Evolutionary conservation across 148 eudicot genomes (phyloP).

Genomic region (Silene latifolia): DNA sequence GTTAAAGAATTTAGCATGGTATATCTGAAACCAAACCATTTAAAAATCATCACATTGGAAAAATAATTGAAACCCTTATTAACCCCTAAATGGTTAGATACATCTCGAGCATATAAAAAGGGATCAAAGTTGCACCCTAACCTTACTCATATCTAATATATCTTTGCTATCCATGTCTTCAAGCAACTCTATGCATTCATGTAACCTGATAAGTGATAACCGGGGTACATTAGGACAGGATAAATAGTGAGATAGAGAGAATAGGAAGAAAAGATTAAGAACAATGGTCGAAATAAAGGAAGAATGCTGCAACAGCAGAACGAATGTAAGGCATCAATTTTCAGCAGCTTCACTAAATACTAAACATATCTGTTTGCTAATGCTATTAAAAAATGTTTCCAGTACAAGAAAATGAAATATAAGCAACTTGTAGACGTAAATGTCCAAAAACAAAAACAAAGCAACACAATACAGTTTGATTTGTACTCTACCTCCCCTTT

Average conservation of each 20-base stretch:
- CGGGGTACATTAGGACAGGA: constrained; percentile 3
- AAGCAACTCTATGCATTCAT: constrained; percentile 73
- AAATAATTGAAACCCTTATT: neutral
- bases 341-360: neutral
- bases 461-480: constrained; percentile 3
- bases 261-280: constrained; percentile 4
- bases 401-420: neutral
- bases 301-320: constrained; percentile 4
- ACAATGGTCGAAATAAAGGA: constrained; percentile 3
- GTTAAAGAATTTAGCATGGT: constrained; percentile 68
- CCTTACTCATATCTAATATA: constrained; percentile 82
- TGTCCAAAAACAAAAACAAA: constrained; percentile 10
- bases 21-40: constrained; percentile 51
- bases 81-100: constrained; percentile 2
- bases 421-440: neutral
- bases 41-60: constrained; percentile 18
- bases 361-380: constrained; percentile 3
- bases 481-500: constrained; percentile 64
- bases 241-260: neutral
- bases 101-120: neutral
- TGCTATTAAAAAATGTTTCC: neutral
- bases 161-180: constrained; percentile 73
- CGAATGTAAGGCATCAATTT: neutral
- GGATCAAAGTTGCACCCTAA: constrained; percentile 19
- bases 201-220: constrained; percentile 50